Percentiles rank a stretch among this genome's conserved stretches.
Conservation (phyloP, 2,329 filamentous ascomycete species). For the Nemania diffusa region DNA sequence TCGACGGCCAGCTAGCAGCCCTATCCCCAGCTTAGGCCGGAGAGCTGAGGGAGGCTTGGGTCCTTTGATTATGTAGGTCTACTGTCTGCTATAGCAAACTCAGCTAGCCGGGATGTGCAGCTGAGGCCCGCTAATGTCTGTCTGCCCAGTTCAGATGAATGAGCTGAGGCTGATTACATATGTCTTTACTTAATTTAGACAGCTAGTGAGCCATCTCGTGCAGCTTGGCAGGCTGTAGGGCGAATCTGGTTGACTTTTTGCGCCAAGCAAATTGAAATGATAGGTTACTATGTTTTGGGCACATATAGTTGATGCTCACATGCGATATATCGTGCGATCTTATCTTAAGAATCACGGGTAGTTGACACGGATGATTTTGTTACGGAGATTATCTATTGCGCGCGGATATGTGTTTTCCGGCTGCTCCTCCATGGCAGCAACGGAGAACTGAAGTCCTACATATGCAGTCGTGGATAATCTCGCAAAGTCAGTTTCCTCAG, state of each 20-base stretch:
- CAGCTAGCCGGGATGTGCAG: constrained; percentile 2
- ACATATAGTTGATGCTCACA: neutral
- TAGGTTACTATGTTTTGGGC: neutral
- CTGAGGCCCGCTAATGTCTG: constrained; percentile 27
- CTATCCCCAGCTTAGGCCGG: constrained; percentile 12
- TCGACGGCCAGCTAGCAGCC: constrained; percentile 24
- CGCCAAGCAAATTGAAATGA: neutral
- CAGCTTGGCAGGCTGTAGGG: constrained; percentile 12
- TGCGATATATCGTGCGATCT: neutral
- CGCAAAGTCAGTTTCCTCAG: neutral
- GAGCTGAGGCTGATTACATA: constrained; percentile 29
- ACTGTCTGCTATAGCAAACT: constrained; percentile 4
- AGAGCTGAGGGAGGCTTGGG: constrained; percentile 17
- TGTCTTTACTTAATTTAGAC: constrained; percentile 28
- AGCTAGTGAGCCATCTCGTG: constrained; percentile 3
- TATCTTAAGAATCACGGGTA: too few relatives aligned
- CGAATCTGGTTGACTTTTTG: neutral
- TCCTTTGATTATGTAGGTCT: constrained; percentile 27
- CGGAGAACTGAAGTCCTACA: constrained; percentile 3
- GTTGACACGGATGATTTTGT: neutral
- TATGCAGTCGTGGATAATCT: constrained; percentile 5
- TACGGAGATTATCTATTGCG: neutral
- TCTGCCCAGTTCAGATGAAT: constrained; percentile 3
- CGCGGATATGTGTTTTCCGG: neutral
- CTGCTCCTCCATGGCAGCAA: neutral